These are phyloP conservation scores for Tricholoma matsutake DNA, from an alignment of 768 basidiomycete species.

Conservation along the genomic window DNA sequence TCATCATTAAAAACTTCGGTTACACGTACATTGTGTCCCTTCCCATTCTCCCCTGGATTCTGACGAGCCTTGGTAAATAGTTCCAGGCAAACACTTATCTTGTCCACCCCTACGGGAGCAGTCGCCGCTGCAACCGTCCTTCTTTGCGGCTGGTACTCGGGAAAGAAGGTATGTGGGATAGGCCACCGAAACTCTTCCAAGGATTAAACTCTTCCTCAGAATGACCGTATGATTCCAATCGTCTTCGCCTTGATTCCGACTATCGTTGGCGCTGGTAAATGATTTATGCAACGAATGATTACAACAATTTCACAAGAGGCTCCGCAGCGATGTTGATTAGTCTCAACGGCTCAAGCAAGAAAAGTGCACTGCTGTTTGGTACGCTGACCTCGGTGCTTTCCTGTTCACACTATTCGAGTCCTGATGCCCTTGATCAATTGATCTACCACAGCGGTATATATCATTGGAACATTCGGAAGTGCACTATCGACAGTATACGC, in stretches of 20 bases:
- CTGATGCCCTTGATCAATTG: not conserved
- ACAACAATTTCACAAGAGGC: not conserved
- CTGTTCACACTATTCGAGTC: not conserved
- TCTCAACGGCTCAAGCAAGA: constrained; percentile 43
- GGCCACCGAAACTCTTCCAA: not conserved
- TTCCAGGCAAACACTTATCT: constrained; percentile 57
- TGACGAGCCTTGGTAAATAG: constrained; percentile 22
- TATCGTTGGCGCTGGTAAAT: constrained; percentile 49
- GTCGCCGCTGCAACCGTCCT: constrained; percentile 47
- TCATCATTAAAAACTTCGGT: constrained; percentile 61
- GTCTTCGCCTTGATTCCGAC: constrained; percentile 56
- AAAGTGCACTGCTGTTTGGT: constrained; percentile 58
- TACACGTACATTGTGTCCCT: constrained; percentile 45
- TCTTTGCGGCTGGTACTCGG: constrained; percentile 62
- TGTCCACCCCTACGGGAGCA: constrained; percentile 54
- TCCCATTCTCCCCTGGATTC: not conserved
- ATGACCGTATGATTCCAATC: constrained; percentile 60
- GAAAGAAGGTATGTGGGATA: constrained; percentile 44
- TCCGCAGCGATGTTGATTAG: constrained; percentile 49
- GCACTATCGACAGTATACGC: constrained; percentile 59
- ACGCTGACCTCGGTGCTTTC: constrained; percentile 2
- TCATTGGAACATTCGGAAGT: constrained; percentile 56
- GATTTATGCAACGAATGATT: constrained; percentile 3
- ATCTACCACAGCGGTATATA: constrained; percentile 38
- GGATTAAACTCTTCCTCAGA: constrained; percentile 23